A percentile compares a stretch with the other conserved stretches of the same genome.
These are phyloP conservation scores for Tetrahymena thermophila DNA, from an alignment of 73 alveolate species.

Conservation along the genomic window DNA sequence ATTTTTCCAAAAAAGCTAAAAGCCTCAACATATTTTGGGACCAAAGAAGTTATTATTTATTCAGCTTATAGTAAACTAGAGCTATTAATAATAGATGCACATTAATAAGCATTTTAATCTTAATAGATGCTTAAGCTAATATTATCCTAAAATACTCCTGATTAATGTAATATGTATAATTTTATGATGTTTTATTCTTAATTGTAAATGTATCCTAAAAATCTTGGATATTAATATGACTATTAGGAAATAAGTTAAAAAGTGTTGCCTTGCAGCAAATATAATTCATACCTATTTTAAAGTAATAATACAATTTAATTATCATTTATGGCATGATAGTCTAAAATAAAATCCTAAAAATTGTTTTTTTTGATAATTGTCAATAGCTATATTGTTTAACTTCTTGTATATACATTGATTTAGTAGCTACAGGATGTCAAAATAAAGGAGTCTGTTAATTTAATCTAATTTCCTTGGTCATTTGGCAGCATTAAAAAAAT, in stretches of 20 bases:
- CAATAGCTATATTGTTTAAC: not conserved
- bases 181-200: not conserved
- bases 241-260: not conserved
- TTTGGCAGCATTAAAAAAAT: not conserved
- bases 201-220: not conserved
- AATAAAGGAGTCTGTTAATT: not conserved
- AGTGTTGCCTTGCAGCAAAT: not conserved
- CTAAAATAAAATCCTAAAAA: not conserved
- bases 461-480: not conserved
- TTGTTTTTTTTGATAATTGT: not conserved
- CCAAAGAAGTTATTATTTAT: not conserved
- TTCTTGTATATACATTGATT: not conserved
- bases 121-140: not conserved
- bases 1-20: not conserved
- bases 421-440: not conserved
- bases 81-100: not conserved
- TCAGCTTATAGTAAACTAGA: not conserved
- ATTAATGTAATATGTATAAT: not conserved
- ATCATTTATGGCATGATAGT: not conserved
- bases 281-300: not conserved
- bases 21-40: not conserved
- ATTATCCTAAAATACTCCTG: not conserved
- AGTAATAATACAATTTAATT: not conserved
- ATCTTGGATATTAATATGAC: not conserved
- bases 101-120: not conserved